Evolutionary conservation across 345 rosid genomes (phyloP), one percentile per base, ranked within the genome.

Genomic region (Gossypium turneri): DNA sequence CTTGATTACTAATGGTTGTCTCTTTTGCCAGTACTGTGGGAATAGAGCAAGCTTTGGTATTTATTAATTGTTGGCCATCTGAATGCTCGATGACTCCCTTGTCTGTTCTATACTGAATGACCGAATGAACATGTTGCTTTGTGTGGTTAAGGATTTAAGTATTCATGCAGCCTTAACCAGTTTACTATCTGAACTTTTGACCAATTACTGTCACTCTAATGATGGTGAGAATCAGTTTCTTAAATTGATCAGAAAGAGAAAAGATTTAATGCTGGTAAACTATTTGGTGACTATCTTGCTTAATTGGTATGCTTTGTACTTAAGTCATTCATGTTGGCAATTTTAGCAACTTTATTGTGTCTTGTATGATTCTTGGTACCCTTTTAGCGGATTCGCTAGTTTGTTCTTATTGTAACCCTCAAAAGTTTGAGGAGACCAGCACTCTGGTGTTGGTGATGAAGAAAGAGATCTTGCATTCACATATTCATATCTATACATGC

Each of bases 341-440:
- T 51, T 69, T 51, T 50, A 0, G 59, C 25, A 51, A 52, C 27
- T 15, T 16, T 51, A 17, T 69, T 41, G 6, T 11, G 34, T 17
- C 9, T 51, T 17, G 17, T 51, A 27, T 69, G 73, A 9, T 69
- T 48, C 4, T 69, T 69, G 25, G 47, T 27, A 27, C 59, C 60
- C 44, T 68, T 50, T 50, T 9, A 27, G 73, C 15, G 4, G 59
- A 51, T 69, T 52, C 73, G 29, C 60, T 69, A 16, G 25, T 27
- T 29, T 69, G 41, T 19, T 69, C 60, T 51, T 51, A 3, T 68
- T 50, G 9, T 69, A 29, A 51, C 16, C 1, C 2, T 51, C 43
- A 69, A 69, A 50, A 27, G 44, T 69, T 69, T 27, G 73, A 69
- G 34, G 58, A 25, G 60, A 10, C 52, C 47, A 17, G 13, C 47